Evolutionary conservation across 371 early-diverging fungal species (phyloP).

Genomic region (Mucor saturninus): DNA sequence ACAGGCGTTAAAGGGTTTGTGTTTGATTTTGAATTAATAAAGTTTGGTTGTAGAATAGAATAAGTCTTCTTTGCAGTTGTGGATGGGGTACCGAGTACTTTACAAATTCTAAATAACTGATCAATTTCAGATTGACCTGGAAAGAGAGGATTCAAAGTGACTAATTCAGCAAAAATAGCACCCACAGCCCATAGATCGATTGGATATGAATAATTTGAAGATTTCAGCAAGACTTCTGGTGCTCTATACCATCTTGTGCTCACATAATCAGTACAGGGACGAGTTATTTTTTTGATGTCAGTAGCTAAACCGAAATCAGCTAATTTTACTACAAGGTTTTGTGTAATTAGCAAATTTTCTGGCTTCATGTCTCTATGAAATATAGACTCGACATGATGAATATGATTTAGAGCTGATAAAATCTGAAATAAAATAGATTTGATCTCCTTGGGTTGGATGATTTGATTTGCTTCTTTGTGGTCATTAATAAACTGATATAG

Average conservation of each 20-base stretch:
- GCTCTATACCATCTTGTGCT: slow-evolving; percentile 98
- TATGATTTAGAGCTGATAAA: slow-evolving; percentile 80
- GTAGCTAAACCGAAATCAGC: slow-evolving; percentile 95
- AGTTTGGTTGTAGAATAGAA: neutral
- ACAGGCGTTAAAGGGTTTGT: neutral
- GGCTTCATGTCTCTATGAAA: slow-evolving; percentile 97
- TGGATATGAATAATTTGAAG: slow-evolving; percentile 85
- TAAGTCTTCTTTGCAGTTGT: neutral
- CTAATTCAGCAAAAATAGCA: slow-evolving; percentile 89
- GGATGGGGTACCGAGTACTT: slow-evolving; percentile 62
- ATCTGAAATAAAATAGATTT: slow-evolving; percentile 67
- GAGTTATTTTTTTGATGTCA: slow-evolving; percentile 70
- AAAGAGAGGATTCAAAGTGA: slow-evolving; percentile 85
- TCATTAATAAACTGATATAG: slow-evolving; percentile 84
- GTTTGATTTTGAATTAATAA: neutral
- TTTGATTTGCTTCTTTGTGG: slow-evolving; percentile 52
- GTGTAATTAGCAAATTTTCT: slow-evolving; percentile 72
- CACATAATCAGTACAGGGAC: slow-evolving; percentile 90
- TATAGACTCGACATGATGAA: slow-evolving; percentile 82
- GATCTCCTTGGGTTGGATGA: slow-evolving; percentile 5
- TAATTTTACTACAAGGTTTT: slow-evolving; percentile 69
- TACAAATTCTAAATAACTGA: slow-evolving; percentile 79
- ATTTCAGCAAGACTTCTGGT: slow-evolving; percentile 93
- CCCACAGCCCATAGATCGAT: slow-evolving; percentile 99
- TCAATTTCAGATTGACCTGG: slow-evolving; percentile 93